Conservation (phyloP, 257 asterid species). For the Scutellaria minor region DNA sequence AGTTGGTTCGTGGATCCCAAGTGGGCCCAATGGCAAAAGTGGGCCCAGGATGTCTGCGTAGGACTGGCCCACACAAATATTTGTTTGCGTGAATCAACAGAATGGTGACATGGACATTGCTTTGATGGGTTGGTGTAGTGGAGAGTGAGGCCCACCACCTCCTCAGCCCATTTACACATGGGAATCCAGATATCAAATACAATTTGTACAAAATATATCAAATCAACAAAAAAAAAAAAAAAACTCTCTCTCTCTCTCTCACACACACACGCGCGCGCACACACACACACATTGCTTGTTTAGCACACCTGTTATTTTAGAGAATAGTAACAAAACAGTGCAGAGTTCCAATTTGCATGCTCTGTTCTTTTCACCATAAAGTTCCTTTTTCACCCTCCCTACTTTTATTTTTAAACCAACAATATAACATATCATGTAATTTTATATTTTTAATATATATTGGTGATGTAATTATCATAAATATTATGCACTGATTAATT, state of each 20-base stretch:
- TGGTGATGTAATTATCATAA: too few species aligned
- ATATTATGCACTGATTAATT: neutral
- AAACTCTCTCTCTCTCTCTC: conserved; percentile 22
- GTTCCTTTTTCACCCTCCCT: neutral
- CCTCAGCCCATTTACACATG: conserved; percentile 53
- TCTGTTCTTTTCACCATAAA: conserved; percentile 52
- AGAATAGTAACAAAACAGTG: conserved; percentile 23
- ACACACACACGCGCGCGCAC: too few species aligned
- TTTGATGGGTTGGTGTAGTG: conserved; percentile 81
- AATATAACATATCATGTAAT: too few species aligned
- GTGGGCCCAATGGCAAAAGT: conserved; percentile 45
- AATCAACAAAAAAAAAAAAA: neutral
- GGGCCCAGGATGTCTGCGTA: conserved; percentile 44
- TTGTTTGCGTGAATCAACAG: conserved; percentile 57
- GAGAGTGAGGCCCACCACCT: conserved; percentile 63
- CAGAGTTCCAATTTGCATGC: conserved; percentile 37
- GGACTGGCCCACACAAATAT: conserved; percentile 41
- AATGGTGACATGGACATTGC: conserved; percentile 58
- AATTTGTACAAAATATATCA: conserved; percentile 17
- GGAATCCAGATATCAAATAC: conserved; percentile 20
- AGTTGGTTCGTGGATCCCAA: conserved; percentile 43
- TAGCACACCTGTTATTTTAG: conserved; percentile 39
- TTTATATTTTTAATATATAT: too few species aligned
- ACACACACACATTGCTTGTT: conserved; percentile 54
- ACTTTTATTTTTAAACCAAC: neutral